These are phyloP conservation scores for Moesziomyces aphidis DNA, from an alignment of 1,284 basidiomycete species.

Conservation along the genomic window DNA sequence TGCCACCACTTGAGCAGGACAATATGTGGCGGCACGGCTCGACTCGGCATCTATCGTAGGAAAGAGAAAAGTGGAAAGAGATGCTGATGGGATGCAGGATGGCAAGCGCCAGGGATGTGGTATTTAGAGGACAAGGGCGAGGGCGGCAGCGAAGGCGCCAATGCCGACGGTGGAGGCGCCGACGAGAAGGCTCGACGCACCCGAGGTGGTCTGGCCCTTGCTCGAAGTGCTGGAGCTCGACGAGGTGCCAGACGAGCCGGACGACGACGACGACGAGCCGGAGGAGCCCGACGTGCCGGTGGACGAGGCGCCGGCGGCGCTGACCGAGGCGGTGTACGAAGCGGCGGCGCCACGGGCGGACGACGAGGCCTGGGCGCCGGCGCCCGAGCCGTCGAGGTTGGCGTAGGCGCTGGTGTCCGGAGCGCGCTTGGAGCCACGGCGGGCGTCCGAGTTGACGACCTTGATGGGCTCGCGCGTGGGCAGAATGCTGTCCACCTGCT, in stretches of 20 bases:
- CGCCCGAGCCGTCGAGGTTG: slow-evolving; percentile 35
- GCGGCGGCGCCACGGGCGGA: slow-evolving; percentile 15
- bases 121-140: slow-evolving; percentile 30
- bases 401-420: slow-evolving; percentile 43
- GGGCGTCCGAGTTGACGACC: slow-evolving; percentile 46
- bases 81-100: not conserved
- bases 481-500: slow-evolving; percentile 41
- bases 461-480: slow-evolving; percentile 42
- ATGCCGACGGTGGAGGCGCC: slow-evolving; percentile 31
- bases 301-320: not conserved
- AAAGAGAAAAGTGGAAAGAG: not conserved
- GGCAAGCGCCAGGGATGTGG: not conserved
- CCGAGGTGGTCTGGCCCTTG: slow-evolving; percentile 32
- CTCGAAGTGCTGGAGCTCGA: slow-evolving; percentile 6
- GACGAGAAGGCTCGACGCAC: slow-evolving; percentile 17
- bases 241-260: slow-evolving; percentile 1
- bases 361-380: slow-evolving; percentile 12
- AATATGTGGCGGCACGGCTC: no score
- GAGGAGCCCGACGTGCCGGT: not conserved
- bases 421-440: slow-evolving; percentile 28
- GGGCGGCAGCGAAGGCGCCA: slow-evolving; percentile 32
- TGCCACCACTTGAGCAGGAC: no score
- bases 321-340: slow-evolving; percentile 1
- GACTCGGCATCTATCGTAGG: not conserved
- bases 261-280: slow-evolving; percentile 1